Percentiles rank a stretch among this genome's conserved stretches.
These are phyloP conservation scores for Aureobasidium uvarum DNA, from an alignment of 2,329 filamentous ascomycete species.

Conservation along the genomic window DNA sequence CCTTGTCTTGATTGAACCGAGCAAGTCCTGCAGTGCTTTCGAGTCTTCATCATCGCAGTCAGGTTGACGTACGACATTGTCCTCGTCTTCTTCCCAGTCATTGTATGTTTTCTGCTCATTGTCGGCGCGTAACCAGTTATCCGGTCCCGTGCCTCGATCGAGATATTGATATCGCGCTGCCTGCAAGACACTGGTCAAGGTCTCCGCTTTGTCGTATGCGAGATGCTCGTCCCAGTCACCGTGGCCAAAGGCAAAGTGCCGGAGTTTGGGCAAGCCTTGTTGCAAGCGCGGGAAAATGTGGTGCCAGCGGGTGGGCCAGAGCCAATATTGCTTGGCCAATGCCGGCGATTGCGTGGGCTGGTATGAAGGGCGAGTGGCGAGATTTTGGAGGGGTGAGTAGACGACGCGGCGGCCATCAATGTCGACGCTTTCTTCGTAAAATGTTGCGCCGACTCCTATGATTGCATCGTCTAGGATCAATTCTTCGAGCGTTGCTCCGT, in stretches of 20 bases:
- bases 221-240: not conserved
- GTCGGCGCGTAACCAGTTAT: not conserved
- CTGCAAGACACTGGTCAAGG: not conserved
- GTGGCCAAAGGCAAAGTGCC: not conserved
- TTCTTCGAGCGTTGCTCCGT: slow-evolving; percentile 42
- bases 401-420: not conserved
- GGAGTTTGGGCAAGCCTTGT: not conserved
- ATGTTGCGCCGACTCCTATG: not conserved
- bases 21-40: not conserved
- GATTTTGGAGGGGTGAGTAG: not conserved
- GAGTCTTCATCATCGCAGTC: slow-evolving; percentile 3
- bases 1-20: not conserved
- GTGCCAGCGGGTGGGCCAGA: not conserved
- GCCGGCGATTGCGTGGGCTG: not conserved
- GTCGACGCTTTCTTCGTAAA: not conserved
- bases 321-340: not conserved
- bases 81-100: not conserved
- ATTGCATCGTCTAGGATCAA: slow-evolving; percentile 48
- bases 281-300: not conserved
- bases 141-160: not conserved
- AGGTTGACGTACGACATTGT: not conserved
- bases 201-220: not conserved
- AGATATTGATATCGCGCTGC: not conserved
- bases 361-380: not conserved
- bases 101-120: not conserved